These are phyloP conservation scores for Fusarium cyanostomum DNA, from an alignment of 2,329 filamentous ascomycete species.

Conservation along the genomic window DNA sequence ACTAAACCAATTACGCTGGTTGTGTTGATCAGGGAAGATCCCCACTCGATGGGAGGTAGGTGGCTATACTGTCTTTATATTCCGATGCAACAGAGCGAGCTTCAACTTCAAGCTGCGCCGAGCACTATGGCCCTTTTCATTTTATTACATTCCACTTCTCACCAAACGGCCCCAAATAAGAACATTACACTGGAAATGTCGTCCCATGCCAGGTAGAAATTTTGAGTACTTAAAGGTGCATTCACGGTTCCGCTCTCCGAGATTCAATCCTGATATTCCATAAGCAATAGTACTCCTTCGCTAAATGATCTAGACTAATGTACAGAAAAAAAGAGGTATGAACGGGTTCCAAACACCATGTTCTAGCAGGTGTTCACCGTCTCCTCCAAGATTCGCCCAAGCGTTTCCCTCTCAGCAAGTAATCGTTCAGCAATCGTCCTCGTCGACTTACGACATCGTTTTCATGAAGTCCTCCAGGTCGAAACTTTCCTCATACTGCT, in stretches of 20 bases:
- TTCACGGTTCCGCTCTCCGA: slow-evolving; percentile 1
- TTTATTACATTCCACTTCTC: too few species aligned
- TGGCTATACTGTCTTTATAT: too few species aligned
- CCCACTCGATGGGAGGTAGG: too few species aligned
- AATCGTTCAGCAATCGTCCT: background rate
- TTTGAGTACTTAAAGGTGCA: background rate
- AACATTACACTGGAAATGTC: too few species aligned
- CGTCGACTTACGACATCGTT: slow-evolving; percentile 74
- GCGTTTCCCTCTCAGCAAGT: slow-evolving; percentile 10
- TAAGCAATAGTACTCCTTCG: slow-evolving; percentile 43
- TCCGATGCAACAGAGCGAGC: too few species aligned
- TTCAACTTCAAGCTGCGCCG: too few species aligned
- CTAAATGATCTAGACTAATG: slow-evolving; percentile 43
- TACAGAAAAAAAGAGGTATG: slow-evolving; percentile 35
- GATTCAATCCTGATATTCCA: slow-evolving; percentile 25
- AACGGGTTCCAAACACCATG: slow-evolving; percentile 34
- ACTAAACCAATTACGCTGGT: slow-evolving; percentile 26
- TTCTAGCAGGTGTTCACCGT: slow-evolving; percentile 21
- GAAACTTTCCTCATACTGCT: slow-evolving; percentile 98
- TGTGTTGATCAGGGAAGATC: too few species aligned
- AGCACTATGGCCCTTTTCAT: too few species aligned
- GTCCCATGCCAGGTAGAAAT: too few species aligned
- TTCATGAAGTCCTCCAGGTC: slow-evolving; percentile 95
- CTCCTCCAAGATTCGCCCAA: slow-evolving; percentile 17
- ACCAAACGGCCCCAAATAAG: too few species aligned